Conservation (phyloP, 176 grass and related monocot species). For the Juncus inflexus region DNA sequence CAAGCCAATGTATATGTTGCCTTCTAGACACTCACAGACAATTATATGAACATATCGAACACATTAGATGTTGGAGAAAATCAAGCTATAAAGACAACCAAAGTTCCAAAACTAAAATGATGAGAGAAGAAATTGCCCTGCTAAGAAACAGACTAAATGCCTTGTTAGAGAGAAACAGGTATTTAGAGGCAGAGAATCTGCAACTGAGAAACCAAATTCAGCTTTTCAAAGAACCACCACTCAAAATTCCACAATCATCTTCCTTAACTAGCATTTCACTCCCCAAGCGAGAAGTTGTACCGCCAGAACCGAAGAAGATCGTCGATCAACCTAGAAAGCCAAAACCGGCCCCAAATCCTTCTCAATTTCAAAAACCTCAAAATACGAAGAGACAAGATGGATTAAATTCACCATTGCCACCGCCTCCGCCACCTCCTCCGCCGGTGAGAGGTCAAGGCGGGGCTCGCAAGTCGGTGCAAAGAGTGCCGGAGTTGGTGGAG, state of each 20-base stretch:
- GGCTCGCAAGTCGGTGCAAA: constrained; percentile 46
- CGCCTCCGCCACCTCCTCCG: constrained; percentile 54
- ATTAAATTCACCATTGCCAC: constrained; percentile 34
- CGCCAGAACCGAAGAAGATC: constrained; percentile 22
- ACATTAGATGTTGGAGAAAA: constrained; percentile 35
- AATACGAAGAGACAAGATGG: constrained; percentile 34
- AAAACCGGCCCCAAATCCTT: constrained; percentile 63
- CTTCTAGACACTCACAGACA: no score
- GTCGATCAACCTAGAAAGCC: constrained; percentile 62
- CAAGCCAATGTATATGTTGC: constrained; percentile 28
- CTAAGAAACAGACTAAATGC: constrained; percentile 69
- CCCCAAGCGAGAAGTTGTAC: constrained; percentile 52
- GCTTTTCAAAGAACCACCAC: constrained; percentile 44
- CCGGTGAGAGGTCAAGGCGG: constrained; percentile 45
- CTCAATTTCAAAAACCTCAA: constrained; percentile 25
- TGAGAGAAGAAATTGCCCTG: constrained; percentile 56
- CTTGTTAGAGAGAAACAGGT: constrained; percentile 56
- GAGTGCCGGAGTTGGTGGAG: constrained; percentile 84
- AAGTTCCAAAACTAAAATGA: constrained; percentile 16
- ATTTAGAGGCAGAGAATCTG: constrained; percentile 78
- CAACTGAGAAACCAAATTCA: constrained; percentile 66
- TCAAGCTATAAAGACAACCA: constrained; percentile 5
- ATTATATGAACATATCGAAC: constrained; percentile 21
- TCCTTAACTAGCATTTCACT: constrained; percentile 33
- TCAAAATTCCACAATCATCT: constrained; percentile 55